phyloP scores from a whole-genome alignment of 2,329 filamentous ascomycete genomes.

The Blastomyces gilchristii region DNA sequence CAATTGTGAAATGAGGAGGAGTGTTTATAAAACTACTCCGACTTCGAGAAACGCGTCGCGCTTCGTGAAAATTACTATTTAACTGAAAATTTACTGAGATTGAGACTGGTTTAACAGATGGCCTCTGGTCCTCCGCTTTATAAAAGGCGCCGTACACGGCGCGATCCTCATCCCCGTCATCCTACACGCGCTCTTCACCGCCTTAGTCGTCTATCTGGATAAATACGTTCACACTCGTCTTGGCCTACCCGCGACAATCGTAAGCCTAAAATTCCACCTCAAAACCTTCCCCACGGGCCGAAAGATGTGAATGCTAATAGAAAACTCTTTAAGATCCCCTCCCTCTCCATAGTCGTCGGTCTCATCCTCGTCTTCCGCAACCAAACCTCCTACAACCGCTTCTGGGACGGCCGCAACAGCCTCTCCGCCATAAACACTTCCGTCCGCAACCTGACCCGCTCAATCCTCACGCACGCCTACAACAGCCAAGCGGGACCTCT shows the following conservation, averaged over 20 bases:
- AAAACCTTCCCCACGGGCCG: not conserved
- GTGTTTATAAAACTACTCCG: too few relatives aligned
- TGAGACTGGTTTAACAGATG: conserved; percentile 34
- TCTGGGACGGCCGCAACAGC: conserved; percentile 52
- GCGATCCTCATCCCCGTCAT: conserved; percentile 48
- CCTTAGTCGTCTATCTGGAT: conserved; percentile 50
- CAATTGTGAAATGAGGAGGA: too few relatives aligned
- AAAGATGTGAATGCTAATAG: not conserved
- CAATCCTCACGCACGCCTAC: conserved; percentile 43
- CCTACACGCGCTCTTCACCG: conserved; percentile 49
- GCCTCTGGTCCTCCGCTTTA: conserved; percentile 54
- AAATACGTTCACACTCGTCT: conserved; percentile 41
- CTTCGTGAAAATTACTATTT: too few relatives aligned
- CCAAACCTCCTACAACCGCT: conserved; percentile 53
- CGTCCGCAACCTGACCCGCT: conserved; percentile 50
- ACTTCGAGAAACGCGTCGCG: too few relatives aligned
- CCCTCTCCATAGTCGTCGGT: conserved; percentile 55
- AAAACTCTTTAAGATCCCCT: conserved; percentile 40
- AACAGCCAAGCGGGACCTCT: conserved; percentile 22
- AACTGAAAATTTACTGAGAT: not conserved
- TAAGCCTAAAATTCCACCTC: conserved; percentile 20
- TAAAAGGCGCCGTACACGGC: conserved; percentile 53
- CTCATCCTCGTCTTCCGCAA: conserved; percentile 60
- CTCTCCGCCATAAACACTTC: conserved; percentile 48
- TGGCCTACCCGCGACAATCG: conserved; percentile 49